Conservation (phyloP, 352 stramenopile species). For the Phytopythium mirpurense region DNA sequence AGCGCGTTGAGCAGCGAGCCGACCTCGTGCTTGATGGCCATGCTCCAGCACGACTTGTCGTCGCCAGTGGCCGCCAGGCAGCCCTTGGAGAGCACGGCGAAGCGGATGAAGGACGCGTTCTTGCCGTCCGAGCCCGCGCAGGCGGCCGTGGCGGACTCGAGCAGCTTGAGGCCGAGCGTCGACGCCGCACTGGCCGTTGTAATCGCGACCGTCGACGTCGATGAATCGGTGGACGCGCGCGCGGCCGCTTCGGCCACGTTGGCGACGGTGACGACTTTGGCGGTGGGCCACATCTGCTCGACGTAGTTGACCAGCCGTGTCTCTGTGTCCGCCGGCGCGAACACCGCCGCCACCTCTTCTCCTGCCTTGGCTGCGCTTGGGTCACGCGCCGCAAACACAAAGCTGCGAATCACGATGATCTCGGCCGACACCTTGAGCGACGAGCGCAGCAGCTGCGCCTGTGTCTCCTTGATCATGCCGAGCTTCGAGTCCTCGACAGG, state of each 20-base stretch:
- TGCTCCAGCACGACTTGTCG: constrained; percentile 82
- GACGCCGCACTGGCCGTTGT: constrained; percentile 43
- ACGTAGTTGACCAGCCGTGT: constrained; percentile 46
- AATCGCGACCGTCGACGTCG: constrained; percentile 34
- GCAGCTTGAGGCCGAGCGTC: constrained; percentile 30
- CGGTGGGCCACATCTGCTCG: constrained; percentile 69
- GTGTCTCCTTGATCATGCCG: constrained; percentile 86
- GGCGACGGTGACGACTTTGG: constrained; percentile 51
- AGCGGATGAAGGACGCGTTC: constrained; percentile 56
- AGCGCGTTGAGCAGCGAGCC: constrained; percentile 73
- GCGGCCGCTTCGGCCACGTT: constrained; percentile 63
- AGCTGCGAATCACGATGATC: constrained; percentile 61
- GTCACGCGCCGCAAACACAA: constrained; percentile 61
- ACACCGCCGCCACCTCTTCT: constrained; percentile 53
- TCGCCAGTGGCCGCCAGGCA: constrained; percentile 58
- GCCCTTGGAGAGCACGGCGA: constrained; percentile 66
- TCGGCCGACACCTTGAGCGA: constrained; percentile 79
- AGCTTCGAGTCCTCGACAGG: constrained; percentile 81
- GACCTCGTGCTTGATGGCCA: constrained; percentile 86
- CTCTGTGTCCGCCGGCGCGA: constrained; percentile 51
- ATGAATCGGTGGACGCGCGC: constrained; percentile 25
- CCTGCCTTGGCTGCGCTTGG: constrained; percentile 30
- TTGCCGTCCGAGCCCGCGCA: constrained; percentile 18
- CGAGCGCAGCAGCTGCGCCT: constrained; percentile 60
- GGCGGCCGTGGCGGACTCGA: constrained; percentile 41